Evolutionary conservation across 2,329 filamentous ascomycete species (phyloP).

Genomic region (Amphichorda felina): DNA sequence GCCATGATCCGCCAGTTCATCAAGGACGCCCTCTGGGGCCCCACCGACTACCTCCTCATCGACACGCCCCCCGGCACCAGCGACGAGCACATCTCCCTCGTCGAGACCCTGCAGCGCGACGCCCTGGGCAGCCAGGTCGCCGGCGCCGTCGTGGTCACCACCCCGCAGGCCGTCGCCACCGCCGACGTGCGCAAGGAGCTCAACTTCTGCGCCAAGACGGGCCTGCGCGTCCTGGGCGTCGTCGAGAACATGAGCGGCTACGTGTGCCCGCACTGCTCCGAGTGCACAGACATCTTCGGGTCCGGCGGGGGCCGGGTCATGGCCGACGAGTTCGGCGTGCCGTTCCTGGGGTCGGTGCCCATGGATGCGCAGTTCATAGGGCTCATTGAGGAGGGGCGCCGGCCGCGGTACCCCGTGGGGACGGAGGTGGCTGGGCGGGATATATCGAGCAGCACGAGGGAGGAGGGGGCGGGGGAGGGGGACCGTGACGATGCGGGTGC

Average conservation of each 20-base stretch:
- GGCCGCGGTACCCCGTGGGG: slow-evolving; percentile 57
- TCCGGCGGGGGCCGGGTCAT: slow-evolving; percentile 83
- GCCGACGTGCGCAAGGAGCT: slow-evolving; percentile 91
- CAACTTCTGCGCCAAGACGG: slow-evolving; percentile 83
- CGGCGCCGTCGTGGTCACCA: slow-evolving; percentile 90
- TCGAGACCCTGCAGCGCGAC: slow-evolving; percentile 65
- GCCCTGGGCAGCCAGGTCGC: slow-evolving; percentile 57
- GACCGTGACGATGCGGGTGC: slow-evolving; percentile 17
- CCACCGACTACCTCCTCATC: slow-evolving; percentile 84
- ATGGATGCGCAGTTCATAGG: slow-evolving; percentile 89
- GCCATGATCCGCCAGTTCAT: slow-evolving; percentile 98
- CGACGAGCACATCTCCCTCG: slow-evolving; percentile 92
- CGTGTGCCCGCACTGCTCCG: slow-evolving; percentile 67
- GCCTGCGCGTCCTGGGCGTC: slow-evolving; percentile 71
- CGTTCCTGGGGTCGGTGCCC: slow-evolving; percentile 76
- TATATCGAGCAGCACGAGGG: slow-evolving; percentile 25
- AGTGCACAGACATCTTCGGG: slow-evolving; percentile 89
- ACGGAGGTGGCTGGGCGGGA: slow-evolving; percentile 49
- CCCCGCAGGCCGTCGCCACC: slow-evolving; percentile 86
- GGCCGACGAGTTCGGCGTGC: slow-evolving; percentile 74
- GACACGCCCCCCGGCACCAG: slow-evolving; percentile 94
- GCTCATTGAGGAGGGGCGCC: slow-evolving; percentile 63
- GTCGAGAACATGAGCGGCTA: slow-evolving; percentile 96
- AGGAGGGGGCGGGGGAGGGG: slow-evolving; percentile 11
- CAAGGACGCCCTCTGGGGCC: slow-evolving; percentile 78